A percentile compares a stretch with the other conserved stretches of the same genome.
Evolutionary conservation across 1,139 yeast species (phyloP).

Genomic region (Candida tetrigidarum): DNA sequence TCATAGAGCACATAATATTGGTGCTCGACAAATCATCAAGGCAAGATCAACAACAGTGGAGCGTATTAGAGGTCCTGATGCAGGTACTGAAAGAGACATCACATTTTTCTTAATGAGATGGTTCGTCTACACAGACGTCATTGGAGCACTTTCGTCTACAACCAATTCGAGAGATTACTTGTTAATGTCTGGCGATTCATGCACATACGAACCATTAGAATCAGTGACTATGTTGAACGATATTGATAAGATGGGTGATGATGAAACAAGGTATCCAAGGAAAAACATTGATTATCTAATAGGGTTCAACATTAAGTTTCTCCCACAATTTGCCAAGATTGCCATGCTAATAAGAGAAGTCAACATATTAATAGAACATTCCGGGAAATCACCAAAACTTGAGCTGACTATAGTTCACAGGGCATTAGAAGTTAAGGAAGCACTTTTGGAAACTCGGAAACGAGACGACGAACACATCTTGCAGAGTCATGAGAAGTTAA

Average conservation of each 20-base stretch:
- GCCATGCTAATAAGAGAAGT: slow-evolving; percentile 47
- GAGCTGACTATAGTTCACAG: slow-evolving; percentile 41
- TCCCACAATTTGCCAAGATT: slow-evolving; percentile 53
- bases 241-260: slow-evolving; percentile 11
- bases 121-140: slow-evolving; percentile 73
- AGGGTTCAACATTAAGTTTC: slow-evolving; percentile 60
- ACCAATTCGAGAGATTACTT: slow-evolving; percentile 33
- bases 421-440: slow-evolving; percentile 52
- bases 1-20: slow-evolving; percentile 70
- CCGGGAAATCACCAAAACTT: slow-evolving; percentile 18
- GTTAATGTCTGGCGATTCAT: slow-evolving; percentile 15
- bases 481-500: slow-evolving; percentile 33
- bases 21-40: slow-evolving; percentile 69
- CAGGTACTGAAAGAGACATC: slow-evolving; percentile 42
- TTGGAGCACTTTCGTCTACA: slow-evolving; percentile 59
- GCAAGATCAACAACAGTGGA: slow-evolving; percentile 37
- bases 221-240: slow-evolving; percentile 20
- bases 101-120: slow-evolving; percentile 68
- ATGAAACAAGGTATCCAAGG: slow-evolving; percentile 27
- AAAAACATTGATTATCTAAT: slow-evolving; percentile 58
- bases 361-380: slow-evolving; percentile 26
- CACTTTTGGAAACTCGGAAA: slow-evolving; percentile 33
- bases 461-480: slow-evolving; percentile 40
- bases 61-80: slow-evolving; percentile 11
- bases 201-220: slow-evolving; percentile 23